These are phyloP conservation scores for Fusarium pilosicola DNA, from an alignment of 2,329 filamentous ascomycete species.

Conservation along the genomic window DNA sequence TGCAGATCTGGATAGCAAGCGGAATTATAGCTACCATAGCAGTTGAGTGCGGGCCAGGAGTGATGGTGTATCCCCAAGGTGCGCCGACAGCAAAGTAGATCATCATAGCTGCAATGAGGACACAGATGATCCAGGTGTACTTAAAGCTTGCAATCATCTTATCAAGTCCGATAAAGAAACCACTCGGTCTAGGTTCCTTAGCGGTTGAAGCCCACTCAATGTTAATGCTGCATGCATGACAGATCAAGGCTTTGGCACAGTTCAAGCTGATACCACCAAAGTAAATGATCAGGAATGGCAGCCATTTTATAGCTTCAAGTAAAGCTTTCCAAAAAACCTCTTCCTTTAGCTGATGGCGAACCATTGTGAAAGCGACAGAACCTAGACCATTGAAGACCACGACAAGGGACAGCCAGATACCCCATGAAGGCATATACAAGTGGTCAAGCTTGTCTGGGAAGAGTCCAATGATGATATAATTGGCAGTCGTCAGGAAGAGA, in stretches of 20 bases:
- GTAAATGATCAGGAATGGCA: conserved; percentile 44
- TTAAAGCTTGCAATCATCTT: conserved; percentile 59
- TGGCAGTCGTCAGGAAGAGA: conserved; percentile 71
- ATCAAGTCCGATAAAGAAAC: conserved; percentile 48
- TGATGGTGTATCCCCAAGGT: conserved; percentile 40
- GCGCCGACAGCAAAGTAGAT: conserved; percentile 43
- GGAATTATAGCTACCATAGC: conserved; percentile 42
- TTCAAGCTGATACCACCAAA: conserved; percentile 45
- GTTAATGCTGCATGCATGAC: conserved; percentile 41
- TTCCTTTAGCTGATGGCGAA: conserved; percentile 40
- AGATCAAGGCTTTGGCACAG: conserved; percentile 42
- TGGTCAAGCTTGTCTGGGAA: conserved; percentile 73
- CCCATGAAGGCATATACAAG: conserved; percentile 74
- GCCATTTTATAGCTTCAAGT: conserved; percentile 40
- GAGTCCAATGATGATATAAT: conserved; percentile 77
- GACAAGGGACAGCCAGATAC: conserved; percentile 63
- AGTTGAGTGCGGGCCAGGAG: conserved; percentile 36
- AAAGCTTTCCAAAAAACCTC: conserved; percentile 40
- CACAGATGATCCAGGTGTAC: conserved; percentile 45
- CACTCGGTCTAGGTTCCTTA: conserved; percentile 43
- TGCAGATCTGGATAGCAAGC: conserved; percentile 39
- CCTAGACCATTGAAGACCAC: conserved; percentile 41
- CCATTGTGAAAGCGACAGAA: conserved; percentile 39
- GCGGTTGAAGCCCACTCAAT: conserved; percentile 46
- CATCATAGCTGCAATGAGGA: conserved; percentile 38